Percentiles rank a stretch among this genome's conserved stretches.
Evolutionary conservation across 2,329 filamentous ascomycete genomes (phyloP).

Genomic region (Chaetomiaceae sp.): DNA sequence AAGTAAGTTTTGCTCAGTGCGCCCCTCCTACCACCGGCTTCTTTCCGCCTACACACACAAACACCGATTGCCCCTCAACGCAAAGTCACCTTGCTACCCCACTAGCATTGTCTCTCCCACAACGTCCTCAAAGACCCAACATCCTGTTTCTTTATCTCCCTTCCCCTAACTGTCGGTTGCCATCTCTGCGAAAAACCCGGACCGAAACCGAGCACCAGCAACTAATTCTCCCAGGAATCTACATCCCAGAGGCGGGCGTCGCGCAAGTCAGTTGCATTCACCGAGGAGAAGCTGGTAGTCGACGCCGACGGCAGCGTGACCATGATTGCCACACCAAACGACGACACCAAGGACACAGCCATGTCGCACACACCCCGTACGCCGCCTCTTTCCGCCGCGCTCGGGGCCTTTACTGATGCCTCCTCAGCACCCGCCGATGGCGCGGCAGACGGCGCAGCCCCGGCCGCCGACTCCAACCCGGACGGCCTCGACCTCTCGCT

Average conservation of each 20-base stretch:
- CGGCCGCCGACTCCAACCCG: constrained; percentile 48
- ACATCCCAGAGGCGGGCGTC: constrained; percentile 38
- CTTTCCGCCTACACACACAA: neutral
- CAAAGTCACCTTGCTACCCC: neutral
- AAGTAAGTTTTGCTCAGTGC: constrained; percentile 30
- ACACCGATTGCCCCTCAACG: constrained; percentile 19
- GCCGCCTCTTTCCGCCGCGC: constrained; percentile 54
- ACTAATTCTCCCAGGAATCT: constrained; percentile 29
- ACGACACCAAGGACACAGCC: constrained; percentile 75
- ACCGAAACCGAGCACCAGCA: neutral
- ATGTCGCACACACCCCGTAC: constrained; percentile 71
- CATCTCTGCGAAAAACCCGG: neutral
- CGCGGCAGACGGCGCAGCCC: constrained; percentile 43
- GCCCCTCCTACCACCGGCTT: constrained; percentile 11
- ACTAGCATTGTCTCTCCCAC: neutral
- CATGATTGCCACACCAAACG: constrained; percentile 63
- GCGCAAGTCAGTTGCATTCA: constrained; percentile 93
- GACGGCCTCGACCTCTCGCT: constrained; percentile 51
- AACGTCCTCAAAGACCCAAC: neutral
- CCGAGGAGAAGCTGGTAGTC: constrained; percentile 80
- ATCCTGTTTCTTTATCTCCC: constrained; percentile 4
- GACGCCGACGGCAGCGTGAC: constrained; percentile 84
- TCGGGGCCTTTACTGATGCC: constrained; percentile 52
- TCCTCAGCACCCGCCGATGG: constrained; percentile 45
- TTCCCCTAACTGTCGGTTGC: constrained; percentile 6